A percentile compares a stretch with the other conserved stretches of the same genome.
Evolutionary conservation across 1,139 yeast genomes (phyloP).

Genomic region (Meyerozyma carpophila): DNA sequence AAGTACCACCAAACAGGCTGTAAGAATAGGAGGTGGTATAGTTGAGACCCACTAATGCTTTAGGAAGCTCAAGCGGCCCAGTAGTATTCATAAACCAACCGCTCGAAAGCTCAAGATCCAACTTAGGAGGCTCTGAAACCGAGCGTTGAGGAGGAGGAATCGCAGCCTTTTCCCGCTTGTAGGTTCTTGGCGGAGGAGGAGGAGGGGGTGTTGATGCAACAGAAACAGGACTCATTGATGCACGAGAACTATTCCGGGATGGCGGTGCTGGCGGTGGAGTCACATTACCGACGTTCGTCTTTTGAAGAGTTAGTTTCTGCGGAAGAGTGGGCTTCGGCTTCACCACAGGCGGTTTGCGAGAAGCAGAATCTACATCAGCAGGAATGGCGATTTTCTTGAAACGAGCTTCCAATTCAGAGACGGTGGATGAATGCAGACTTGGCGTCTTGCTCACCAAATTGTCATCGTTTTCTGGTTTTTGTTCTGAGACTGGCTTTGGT

Average conservation of each 20-base stretch:
- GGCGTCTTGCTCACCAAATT: not conserved
- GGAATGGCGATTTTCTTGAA: not conserved
- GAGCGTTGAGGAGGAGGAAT: constrained; percentile 6
- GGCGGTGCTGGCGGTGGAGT: constrained; percentile 11
- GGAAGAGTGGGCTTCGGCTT: constrained; percentile 6
- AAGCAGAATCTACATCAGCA: not conserved
- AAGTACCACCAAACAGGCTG: constrained; percentile 8
- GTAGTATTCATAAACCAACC: constrained; percentile 41
- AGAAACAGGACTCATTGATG: not conserved
- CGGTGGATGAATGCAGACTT: not conserved
- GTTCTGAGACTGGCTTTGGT: constrained; percentile 8
- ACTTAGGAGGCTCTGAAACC: constrained; percentile 22
- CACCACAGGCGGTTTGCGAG: constrained; percentile 3
- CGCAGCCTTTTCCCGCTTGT: constrained; percentile 17
- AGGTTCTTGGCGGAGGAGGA: constrained; percentile 33
- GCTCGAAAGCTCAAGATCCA: constrained; percentile 37
- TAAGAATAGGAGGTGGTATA: constrained; percentile 25
- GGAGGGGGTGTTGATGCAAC: constrained; percentile 24
- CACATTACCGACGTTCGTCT: constrained; percentile 4
- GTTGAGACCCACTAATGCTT: constrained; percentile 29
- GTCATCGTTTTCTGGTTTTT: constrained; percentile 5
- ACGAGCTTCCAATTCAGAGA: not conserved
- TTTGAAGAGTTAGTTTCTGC: constrained; percentile 3
- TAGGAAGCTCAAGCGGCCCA: constrained; percentile 26
- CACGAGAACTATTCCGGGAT: constrained; percentile 4